Conservation (phyloP, 345 rosid genomes). For the Fremontodendron californicum region DNA sequence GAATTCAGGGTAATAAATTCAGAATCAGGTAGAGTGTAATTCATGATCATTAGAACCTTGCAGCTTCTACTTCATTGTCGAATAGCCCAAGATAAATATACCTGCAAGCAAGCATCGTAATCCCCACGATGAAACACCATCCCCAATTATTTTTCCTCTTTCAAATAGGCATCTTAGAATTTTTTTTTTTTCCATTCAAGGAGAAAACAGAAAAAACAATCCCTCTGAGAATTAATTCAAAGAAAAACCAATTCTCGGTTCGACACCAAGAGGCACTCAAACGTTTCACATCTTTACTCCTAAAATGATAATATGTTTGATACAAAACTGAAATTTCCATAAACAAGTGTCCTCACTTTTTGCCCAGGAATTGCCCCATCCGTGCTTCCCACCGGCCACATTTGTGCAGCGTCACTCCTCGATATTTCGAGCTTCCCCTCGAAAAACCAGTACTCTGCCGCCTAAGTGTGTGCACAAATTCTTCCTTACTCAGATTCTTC, state of each 20-base stretch:
- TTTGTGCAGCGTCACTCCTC: too few relatives aligned
- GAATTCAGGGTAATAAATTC: constrained; percentile 45
- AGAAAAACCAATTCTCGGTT: constrained; percentile 24
- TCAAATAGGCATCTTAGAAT: constrained; percentile 28
- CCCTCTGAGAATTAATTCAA: constrained; percentile 19
- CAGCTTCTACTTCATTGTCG: constrained; percentile 97
- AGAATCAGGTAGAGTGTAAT: constrained; percentile 45
- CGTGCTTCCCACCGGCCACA: too few relatives aligned
- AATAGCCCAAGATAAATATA: constrained; percentile 96
- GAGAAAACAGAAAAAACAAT: constrained; percentile 17
- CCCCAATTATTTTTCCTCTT: constrained; percentile 45
- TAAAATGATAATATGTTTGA: background rate
- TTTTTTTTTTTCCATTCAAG: constrained; percentile 23
- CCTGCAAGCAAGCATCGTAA: constrained; percentile 91
- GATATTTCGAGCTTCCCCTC: too few relatives aligned
- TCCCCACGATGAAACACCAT: constrained; percentile 54
- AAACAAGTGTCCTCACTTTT: constrained; percentile 62
- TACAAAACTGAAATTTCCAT: constrained; percentile 15
- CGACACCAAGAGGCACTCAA: constrained; percentile 14
- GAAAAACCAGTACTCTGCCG: constrained; percentile 94
- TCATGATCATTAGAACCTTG: constrained; percentile 85
- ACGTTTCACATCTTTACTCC: constrained; percentile 11
- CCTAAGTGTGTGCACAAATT: constrained; percentile 87
- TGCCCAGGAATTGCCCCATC: constrained; percentile 94
- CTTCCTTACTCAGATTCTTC: constrained; percentile 73